These are phyloP conservation scores for Globisporangium radiosum DNA, from an alignment of 352 stramenopile species.

Conservation along the genomic window DNA sequence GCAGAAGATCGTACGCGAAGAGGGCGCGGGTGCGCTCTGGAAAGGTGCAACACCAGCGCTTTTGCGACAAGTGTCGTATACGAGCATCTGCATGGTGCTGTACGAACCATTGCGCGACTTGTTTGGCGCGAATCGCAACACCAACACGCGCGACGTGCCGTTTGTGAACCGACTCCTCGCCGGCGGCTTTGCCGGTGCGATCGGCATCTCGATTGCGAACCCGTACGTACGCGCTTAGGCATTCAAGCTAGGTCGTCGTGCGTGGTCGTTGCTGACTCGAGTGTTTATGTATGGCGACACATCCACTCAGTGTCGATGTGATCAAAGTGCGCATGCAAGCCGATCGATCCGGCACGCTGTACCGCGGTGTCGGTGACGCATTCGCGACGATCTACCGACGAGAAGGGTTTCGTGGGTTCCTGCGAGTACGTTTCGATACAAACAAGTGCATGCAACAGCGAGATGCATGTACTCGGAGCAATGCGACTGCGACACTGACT, in stretches of 20 bases:
- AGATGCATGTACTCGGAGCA: no score
- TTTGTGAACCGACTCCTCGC: conserved; percentile 81
- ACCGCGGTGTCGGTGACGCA: conserved; percentile 61
- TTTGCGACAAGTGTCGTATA: conserved; percentile 81
- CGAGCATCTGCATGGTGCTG: conserved; percentile 80
- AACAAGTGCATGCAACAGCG: no score
- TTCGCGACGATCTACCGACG: conserved; percentile 68
- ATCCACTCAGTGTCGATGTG: conserved; percentile 63
- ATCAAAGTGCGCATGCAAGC: conserved; percentile 88
- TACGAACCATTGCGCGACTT: conserved; percentile 81
- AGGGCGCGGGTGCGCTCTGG: conserved; percentile 61
- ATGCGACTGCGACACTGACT: no score
- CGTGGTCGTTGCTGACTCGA: conserved; percentile 3
- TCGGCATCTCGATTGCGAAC: conserved; percentile 79
- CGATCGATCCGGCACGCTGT: conserved; percentile 58
- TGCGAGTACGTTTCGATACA: conserved; percentile 23
- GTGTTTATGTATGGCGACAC: neutral
- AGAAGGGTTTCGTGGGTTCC: conserved; percentile 64
- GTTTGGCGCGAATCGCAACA: conserved; percentile 40
- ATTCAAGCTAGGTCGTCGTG: no score
- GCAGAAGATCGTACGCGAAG: conserved; percentile 59
- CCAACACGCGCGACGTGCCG: conserved; percentile 33
- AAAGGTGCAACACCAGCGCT: conserved; percentile 74
- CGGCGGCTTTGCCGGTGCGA: conserved; percentile 67
- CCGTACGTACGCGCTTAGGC: conserved; percentile 37